Conservation (phyloP, 148 eudicot species). For the Rhododendron simsii region DNA sequence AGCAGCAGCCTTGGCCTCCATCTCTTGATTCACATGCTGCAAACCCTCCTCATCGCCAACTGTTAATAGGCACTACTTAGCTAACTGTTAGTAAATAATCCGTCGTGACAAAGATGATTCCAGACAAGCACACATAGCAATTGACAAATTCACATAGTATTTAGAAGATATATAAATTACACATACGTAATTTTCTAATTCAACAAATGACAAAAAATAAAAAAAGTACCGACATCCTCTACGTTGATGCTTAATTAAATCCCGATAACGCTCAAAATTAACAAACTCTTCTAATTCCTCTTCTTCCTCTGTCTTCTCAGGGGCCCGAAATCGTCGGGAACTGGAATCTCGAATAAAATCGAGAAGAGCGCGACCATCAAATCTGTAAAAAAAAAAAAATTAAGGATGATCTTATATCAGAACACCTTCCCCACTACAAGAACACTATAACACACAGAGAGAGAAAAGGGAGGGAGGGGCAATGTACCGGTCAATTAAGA, state of each 20-base stretch:
- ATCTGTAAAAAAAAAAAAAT: slow-evolving; percentile 40
- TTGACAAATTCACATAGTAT: slow-evolving; percentile 12
- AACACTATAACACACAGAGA: neutral
- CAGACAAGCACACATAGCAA: slow-evolving; percentile 19
- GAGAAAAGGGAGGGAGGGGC: too few species aligned
- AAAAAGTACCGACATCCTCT: slow-evolving; percentile 99
- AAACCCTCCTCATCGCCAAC: slow-evolving; percentile 90
- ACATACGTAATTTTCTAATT: slow-evolving; percentile 12
- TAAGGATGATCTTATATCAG: neutral
- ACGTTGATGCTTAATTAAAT: slow-evolving; percentile 99
- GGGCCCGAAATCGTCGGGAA: slow-evolving; percentile 55
- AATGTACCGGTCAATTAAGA: slow-evolving; percentile 81
- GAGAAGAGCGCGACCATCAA: slow-evolving; percentile 98
- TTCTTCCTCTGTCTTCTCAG: slow-evolving; percentile 89
- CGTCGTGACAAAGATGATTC: slow-evolving; percentile 6
- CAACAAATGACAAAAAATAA: slow-evolving; percentile 38
- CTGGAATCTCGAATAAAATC: slow-evolving; percentile 93
- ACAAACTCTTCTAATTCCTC: slow-evolving; percentile 98
- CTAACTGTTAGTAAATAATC: slow-evolving; percentile 15
- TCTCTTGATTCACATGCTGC: slow-evolving; percentile 86
- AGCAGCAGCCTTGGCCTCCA: slow-evolving; percentile 81
- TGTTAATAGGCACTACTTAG: slow-evolving; percentile 39
- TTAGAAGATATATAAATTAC: neutral
- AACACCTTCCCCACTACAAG: neutral
- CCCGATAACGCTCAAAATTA: slow-evolving; percentile 99